These are phyloP conservation scores for Cylindrotheca fusiformis DNA, from an alignment of 108 stramenopile genomes.

Conservation along the genomic window DNA sequence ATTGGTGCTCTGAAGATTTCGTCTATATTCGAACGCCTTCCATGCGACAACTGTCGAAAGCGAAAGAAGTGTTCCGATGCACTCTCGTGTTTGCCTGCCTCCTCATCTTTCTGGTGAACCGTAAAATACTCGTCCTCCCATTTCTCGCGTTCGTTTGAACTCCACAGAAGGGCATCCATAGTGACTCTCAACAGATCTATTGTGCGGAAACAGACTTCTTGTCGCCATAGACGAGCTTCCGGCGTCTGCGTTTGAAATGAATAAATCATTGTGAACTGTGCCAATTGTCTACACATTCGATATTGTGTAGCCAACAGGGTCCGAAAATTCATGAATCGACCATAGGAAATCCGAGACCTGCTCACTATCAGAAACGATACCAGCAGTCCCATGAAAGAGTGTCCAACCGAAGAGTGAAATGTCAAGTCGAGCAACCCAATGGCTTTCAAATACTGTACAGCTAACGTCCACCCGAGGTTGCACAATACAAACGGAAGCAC, in stretches of 20 bases:
- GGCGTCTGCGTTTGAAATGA: conserved; percentile 3
- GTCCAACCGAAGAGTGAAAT: conserved; percentile 19
- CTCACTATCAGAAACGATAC: conserved; percentile 32
- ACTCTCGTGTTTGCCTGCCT: background rate
- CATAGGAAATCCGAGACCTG: conserved; percentile 19
- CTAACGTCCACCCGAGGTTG: conserved; percentile 15
- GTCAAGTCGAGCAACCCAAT: conserved; percentile 13
- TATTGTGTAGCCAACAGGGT: conserved; percentile 1
- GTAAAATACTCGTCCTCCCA: conserved; percentile 4
- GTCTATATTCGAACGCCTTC: conserved; percentile 8
- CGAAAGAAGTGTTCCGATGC: background rate
- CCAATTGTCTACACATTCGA: conserved; percentile 24
- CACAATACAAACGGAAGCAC: conserved; percentile 25
- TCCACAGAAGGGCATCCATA: conserved; percentile 16
- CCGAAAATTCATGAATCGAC: conserved; percentile 26
- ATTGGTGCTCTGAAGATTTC: conserved; percentile 20
- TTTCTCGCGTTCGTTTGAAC: conserved; percentile 1
- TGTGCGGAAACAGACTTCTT: conserved; percentile 20
- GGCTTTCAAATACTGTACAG: conserved; percentile 11
- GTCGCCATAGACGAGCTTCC: conserved; percentile 20
- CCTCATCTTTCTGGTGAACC: background rate
- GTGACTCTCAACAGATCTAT: conserved; percentile 23
- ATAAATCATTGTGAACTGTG: conserved; percentile 5
- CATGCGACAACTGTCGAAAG: background rate
- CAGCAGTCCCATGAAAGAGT: conserved; percentile 25